phyloP scores from a whole-genome alignment of 768 basidiomycete species.

The Coprinellus micaceus region DNA sequence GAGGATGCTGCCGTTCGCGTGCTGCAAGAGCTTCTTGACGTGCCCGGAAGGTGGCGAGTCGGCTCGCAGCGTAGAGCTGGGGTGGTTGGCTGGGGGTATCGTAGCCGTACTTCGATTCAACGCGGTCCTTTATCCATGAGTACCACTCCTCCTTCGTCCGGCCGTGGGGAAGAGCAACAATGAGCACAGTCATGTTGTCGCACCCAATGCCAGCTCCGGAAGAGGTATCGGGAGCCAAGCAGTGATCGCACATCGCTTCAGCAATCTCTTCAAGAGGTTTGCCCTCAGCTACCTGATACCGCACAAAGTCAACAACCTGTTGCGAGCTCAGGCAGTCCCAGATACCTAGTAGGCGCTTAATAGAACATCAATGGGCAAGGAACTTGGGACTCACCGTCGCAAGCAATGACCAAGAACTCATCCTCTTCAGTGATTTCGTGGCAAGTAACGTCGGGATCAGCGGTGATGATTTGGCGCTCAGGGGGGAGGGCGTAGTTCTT shows the following conservation, averaged over 20 bases:
- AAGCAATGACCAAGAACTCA: conserved; percentile 95
- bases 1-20: conserved; percentile 33
- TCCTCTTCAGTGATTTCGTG: conserved; percentile 86
- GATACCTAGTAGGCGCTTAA: conserved; percentile 62
- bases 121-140: conserved; percentile 80
- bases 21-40: conserved; percentile 56
- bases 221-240: conserved; percentile 89
- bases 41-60: conserved; percentile 60
- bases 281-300: conserved; percentile 75
- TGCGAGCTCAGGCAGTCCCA: conserved; percentile 98
- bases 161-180: conserved; percentile 84
- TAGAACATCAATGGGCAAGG: conserved; percentile 2
- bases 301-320: conserved; percentile 85
- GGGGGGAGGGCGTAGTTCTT: conserved; percentile 78
- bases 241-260: conserved; percentile 87
- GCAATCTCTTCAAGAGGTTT: conserved; percentile 79
- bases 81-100: conserved; percentile 72
- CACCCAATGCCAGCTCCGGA: conserved; percentile 92
- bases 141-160: conserved; percentile 93
- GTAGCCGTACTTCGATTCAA: conserved; percentile 72
- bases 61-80: conserved; percentile 67
- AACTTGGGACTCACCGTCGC: conserved; percentile 69
- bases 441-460: conserved; percentile 84
- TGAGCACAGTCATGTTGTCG: conserved; percentile 97
- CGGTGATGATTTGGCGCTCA: conserved; percentile 92